Conservation (phyloP, 805 yeast species). For the Alloascoidea hylecoeti region DNA sequence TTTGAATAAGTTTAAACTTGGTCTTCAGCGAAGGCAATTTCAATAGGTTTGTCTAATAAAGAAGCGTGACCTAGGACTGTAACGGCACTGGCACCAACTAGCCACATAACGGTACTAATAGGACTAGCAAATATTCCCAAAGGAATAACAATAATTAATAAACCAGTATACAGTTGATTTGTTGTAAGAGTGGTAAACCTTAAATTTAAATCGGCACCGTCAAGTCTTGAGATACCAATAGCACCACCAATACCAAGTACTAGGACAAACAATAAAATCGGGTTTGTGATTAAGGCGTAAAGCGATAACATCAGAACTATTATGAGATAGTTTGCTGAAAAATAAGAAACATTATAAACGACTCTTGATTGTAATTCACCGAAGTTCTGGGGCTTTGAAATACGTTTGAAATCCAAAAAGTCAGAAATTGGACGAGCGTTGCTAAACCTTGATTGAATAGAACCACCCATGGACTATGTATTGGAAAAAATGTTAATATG, state of each 20-base stretch:
- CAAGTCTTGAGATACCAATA: conserved; percentile 61
- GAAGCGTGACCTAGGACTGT: conserved; percentile 78
- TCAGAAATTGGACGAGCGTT: conserved; percentile 83
- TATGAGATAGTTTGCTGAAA: conserved; percentile 71
- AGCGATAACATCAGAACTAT: conserved; percentile 60
- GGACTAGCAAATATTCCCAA: conserved; percentile 84
- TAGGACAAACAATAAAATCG: conserved; percentile 72
- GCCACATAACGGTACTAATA: conserved; percentile 81
- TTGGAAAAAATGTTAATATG: neutral
- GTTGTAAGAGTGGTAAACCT: conserved; percentile 53
- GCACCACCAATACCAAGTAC: conserved; percentile 61
- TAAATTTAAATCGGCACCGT: conserved; percentile 71
- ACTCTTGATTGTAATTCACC: conserved; percentile 85
- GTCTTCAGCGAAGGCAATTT: conserved; percentile 84
- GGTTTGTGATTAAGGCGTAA: conserved; percentile 80
- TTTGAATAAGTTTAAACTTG: conserved; percentile 22
- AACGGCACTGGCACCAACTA: conserved; percentile 72
- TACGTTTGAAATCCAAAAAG: conserved; percentile 79
- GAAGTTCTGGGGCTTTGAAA: conserved; percentile 83
- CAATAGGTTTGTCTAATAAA: conserved; percentile 89
- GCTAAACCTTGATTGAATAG: conserved; percentile 50
- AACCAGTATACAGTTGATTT: conserved; percentile 72
- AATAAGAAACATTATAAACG: conserved; percentile 73
- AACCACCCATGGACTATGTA: conserved; percentile 2
- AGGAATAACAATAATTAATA: conserved; percentile 65